Percentiles rank a stretch among this genome's conserved stretches.
phyloP scores from a whole-genome alignment of 768 basidiomycete genomes.

The Krasilnikovozyma curviuscula region DNA sequence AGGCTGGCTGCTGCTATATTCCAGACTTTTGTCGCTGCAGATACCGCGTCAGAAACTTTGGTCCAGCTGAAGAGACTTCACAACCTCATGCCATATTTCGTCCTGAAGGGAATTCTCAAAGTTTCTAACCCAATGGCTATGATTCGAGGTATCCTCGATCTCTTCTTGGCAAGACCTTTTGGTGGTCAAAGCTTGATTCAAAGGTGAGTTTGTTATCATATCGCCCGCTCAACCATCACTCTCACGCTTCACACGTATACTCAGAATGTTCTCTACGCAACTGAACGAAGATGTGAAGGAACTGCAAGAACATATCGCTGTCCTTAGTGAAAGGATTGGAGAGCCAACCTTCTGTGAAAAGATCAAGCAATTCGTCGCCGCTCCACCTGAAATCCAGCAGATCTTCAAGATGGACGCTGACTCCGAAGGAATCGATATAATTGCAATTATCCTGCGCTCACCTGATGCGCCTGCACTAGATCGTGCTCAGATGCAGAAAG shows the following conservation, averaged over 20 bases:
- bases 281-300: slow-evolving; percentile 71
- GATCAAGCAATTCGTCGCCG: slow-evolving; percentile 64
- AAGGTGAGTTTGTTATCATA: slow-evolving; percentile 34
- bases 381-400: slow-evolving; percentile 70
- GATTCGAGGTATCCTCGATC: slow-evolving; percentile 85
- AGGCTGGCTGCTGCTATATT: slow-evolving; percentile 93
- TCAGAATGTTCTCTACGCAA: slow-evolving; percentile 86
- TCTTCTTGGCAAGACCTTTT: slow-evolving; percentile 93
- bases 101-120: slow-evolving; percentile 74
- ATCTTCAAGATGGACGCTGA: slow-evolving; percentile 57
- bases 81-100: slow-evolving; percentile 92
- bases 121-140: slow-evolving; percentile 91
- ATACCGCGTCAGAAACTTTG: slow-evolving; percentile 76
- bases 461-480: slow-evolving; percentile 54
- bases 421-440: slow-evolving; percentile 36
- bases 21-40: slow-evolving; percentile 80
- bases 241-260: not conserved
- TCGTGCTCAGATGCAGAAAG: slow-evolving; percentile 58
- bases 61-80: slow-evolving; percentile 77
- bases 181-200: slow-evolving; percentile 82
- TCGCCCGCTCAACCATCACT: not conserved
- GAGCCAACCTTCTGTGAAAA: slow-evolving; percentile 77
- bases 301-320: slow-evolving; percentile 68
- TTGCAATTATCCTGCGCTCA: slow-evolving; percentile 61
- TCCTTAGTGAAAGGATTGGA: slow-evolving; percentile 71